Conservation (phyloP, 1,284 basidiomycete genomes). For the Cutaneotrichosporon sp. region DNA sequence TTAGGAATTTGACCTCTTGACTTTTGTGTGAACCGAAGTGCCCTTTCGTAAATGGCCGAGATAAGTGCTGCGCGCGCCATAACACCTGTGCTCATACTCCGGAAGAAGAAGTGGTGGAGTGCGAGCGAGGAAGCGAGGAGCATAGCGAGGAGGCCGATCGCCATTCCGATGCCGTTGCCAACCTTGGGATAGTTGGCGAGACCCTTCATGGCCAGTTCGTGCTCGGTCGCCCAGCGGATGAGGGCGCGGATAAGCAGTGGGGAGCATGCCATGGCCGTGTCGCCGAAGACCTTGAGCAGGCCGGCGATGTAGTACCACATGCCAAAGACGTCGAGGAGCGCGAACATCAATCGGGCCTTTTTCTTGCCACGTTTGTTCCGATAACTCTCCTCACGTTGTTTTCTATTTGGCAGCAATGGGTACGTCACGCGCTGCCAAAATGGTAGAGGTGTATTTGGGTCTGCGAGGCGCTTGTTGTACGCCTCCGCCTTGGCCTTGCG, state of each 20-base stretch:
- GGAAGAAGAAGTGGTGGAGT: conserved; percentile 64
- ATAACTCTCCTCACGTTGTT: conserved; percentile 35
- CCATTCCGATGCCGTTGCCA: conserved; percentile 68
- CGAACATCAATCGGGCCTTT: conserved; percentile 63
- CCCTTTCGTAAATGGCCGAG: conserved; percentile 75
- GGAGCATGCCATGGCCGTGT: conserved; percentile 66
- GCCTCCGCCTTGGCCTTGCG: conserved; percentile 58
- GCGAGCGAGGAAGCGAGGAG: conserved; percentile 65
- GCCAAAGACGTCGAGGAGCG: conserved; percentile 75
- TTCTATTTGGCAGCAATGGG: conserved; percentile 28
- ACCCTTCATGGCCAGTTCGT: conserved; percentile 55
- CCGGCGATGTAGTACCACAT: conserved; percentile 79
- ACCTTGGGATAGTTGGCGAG: conserved; percentile 53
- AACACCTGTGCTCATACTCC: conserved; percentile 65
- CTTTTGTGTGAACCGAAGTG: conserved; percentile 70
- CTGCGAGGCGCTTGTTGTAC: conserved; percentile 63
- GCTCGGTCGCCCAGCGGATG: conserved; percentile 67
- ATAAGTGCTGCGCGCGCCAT: conserved; percentile 81
- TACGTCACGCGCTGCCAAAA: conserved; percentile 26
- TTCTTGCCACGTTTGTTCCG: conserved; percentile 56
- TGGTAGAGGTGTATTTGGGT: conserved; percentile 34
- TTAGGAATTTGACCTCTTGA: conserved; percentile 77
- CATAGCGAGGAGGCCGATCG: conserved; percentile 64
- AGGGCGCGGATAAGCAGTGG: conserved; percentile 74
- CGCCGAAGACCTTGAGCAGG: conserved; percentile 66